Evolutionary conservation across 192 early-diverging fungal species (phyloP), one percentile per base, ranked within the genome.

Genomic region (Pecoramyces ruminantium): DNA sequence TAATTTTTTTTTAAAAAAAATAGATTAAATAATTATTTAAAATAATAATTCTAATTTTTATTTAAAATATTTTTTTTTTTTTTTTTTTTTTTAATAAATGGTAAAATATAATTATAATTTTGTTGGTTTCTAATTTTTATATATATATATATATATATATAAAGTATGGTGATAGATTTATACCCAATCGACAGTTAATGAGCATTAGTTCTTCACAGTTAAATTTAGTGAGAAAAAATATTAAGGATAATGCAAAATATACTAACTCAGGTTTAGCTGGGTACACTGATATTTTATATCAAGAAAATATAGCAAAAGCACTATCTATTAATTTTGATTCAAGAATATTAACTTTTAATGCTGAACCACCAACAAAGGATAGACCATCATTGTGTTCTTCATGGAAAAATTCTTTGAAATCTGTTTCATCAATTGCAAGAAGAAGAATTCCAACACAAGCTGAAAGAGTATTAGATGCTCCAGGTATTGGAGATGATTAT

Each of bases 401-500:
- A 34, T 92, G 86, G 86, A 90, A 84, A 80, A 84, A 86, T 29
- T 88, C 89, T 27, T 81, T 89, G 8, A 86, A 83, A 8, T 83
- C 82, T 18, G 79, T 83, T 28, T 84, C 85, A 21, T 77, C 81
- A 4, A 29, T 83, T 28, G 27, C 80, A 38, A 88, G 89, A 51
- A 86, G 97, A 30, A 89, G 92, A 30, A 95, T 98, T 30, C 85
- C 91, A n/a, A 92, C 89, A 17, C 88, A 89, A 18, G 95, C 97
- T 0, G 94, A 94, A 81, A 90, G 90, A 39, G 87, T 97, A 5
- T 87, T 98, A 30, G 97, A 98, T 87, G 96, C 96, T 2, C 96
- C 95, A 4, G 92, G 92, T 0, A 82, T 98, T 80, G 82, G 88
- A 82, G 85, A 90, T 85, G 82, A 91, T 80, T 84, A 84, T 78